These are phyloP conservation scores for Micractinium sp. DNA, from an alignment of 139 green algal species.

Conservation along the genomic window DNA sequence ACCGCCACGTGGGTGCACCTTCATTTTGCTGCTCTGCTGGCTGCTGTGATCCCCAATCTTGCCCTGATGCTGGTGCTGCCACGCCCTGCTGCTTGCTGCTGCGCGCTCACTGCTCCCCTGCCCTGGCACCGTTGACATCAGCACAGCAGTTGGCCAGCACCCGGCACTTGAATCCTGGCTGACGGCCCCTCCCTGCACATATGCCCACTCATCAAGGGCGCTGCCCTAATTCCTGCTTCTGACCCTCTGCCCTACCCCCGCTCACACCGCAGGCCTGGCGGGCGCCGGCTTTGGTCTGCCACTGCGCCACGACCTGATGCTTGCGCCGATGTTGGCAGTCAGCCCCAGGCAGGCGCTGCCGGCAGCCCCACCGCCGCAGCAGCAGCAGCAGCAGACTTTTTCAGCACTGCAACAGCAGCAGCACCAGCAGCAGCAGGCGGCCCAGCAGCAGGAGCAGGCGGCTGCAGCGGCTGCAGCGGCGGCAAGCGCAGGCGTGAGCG, in stretches of 20 bases:
- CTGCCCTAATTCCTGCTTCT: neutral
- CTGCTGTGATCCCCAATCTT: no score
- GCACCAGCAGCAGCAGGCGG: neutral
- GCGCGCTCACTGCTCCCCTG: no score
- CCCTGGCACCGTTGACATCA: no score
- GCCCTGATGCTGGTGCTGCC: no score
- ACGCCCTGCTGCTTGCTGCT: no score
- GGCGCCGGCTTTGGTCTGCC: conserved; percentile 3
- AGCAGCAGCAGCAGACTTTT: neutral
- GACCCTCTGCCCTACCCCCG: neutral
- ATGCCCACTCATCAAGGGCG: no score
- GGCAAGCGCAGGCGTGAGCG: neutral
- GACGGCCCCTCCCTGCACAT: no score
- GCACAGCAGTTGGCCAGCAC: no score
- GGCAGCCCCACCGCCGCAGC: neutral
- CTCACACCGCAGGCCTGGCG: neutral
- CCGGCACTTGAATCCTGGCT: no score
- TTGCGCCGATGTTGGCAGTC: neutral
- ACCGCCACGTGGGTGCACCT: no score
- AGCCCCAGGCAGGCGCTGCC: neutral
- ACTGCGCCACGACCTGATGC: neutral
- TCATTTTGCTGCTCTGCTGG: no score
- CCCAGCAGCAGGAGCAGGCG: neutral
- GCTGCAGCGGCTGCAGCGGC: no score
- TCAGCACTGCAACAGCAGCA: neutral